These are phyloP conservation scores for Aspergillus cavernicola DNA, from an alignment of 495 filamentous ascomycete species.

Conservation along the genomic window DNA sequence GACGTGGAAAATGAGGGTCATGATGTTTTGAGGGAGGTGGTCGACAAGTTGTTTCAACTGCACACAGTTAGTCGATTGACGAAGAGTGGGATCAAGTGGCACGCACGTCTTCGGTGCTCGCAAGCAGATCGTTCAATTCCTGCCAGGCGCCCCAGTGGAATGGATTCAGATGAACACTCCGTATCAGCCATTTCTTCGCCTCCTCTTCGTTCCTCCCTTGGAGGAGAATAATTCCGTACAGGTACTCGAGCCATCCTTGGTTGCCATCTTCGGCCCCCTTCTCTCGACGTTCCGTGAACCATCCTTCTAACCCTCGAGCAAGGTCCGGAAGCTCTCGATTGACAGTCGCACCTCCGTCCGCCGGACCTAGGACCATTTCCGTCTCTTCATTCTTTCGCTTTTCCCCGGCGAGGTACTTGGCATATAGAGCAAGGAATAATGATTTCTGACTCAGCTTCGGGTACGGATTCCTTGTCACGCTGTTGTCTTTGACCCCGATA, in stretches of 20 bases:
- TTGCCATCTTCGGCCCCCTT: conserved; percentile 59
- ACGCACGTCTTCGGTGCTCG: conserved; percentile 77
- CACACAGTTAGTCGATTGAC: conserved; percentile 14
- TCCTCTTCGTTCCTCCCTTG: conserved; percentile 85
- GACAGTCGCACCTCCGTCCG: conserved; percentile 74
- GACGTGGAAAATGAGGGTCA: conserved; percentile 90
- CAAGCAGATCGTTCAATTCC: conserved; percentile 73
- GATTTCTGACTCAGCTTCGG: conserved; percentile 77
- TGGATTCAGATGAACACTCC: conserved; percentile 79
- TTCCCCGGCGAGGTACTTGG: conserved; percentile 88
- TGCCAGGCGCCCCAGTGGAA: conserved; percentile 98
- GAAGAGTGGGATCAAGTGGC: conserved; percentile 9
- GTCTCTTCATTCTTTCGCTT: conserved; percentile 95
- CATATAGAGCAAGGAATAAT: conserved; percentile 89
- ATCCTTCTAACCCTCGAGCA: conserved; percentile 68
- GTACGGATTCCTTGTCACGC: conserved; percentile 34
- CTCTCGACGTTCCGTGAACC: conserved; percentile 61
- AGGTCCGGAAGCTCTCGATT: conserved; percentile 81
- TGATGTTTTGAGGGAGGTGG: conserved; percentile 80
- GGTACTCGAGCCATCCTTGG: conserved; percentile 94
- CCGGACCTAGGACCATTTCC: conserved; percentile 94
- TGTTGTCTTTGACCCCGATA: conserved; percentile 22
- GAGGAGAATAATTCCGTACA: conserved; percentile 86
- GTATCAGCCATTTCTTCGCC: conserved; percentile 76
- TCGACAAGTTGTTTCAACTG: conserved; percentile 55